Percentiles rank a stretch among this genome's conserved stretches.
Evolutionary conservation across 371 early-diverging fungal species (phyloP).

Genomic region (Blastocladiella emersonii): DNA sequence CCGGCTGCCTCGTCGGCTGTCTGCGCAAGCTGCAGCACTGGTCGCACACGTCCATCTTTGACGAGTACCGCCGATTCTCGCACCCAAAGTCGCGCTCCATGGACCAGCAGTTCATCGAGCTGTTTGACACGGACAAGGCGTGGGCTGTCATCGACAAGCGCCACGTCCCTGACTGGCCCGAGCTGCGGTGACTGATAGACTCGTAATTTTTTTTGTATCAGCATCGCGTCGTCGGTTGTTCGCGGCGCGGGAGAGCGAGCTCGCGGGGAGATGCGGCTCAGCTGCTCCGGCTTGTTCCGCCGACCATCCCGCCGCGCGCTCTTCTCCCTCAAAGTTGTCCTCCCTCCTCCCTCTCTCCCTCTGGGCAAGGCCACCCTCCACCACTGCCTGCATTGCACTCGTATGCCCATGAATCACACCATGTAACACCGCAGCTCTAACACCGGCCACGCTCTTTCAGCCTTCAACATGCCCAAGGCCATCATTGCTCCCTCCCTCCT

Average conservation of each 20-base stretch:
- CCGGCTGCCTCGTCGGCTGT: slow-evolving; percentile 90
- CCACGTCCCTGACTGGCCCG: slow-evolving; percentile 66
- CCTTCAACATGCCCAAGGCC: slow-evolving; percentile 16
- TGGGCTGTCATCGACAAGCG: slow-evolving; percentile 48
- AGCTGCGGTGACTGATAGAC: slow-evolving; percentile 12
- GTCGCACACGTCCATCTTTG: slow-evolving; percentile 89
- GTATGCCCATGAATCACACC: no score
- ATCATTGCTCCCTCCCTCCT: slow-evolving; percentile 86
- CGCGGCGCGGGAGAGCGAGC: no score
- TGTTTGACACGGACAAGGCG: slow-evolving; percentile 75
- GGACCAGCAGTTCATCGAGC: slow-evolving; percentile 95
- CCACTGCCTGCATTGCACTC: no score
- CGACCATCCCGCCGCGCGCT: no score
- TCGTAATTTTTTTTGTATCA: no score
- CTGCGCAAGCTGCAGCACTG: slow-evolving; percentile 84
- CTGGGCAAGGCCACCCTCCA: no score
- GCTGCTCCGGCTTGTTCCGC: no score
- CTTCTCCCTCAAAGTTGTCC: no score
- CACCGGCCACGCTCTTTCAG: not conserved
- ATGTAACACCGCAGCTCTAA: no score
- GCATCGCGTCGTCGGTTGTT: no score
- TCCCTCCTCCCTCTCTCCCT: no score
- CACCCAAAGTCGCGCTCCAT: slow-evolving; percentile 84
- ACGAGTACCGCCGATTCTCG: slow-evolving; percentile 87
- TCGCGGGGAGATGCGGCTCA: no score